Base-by-base conservation (phyloP, 208 protist species). In the Crithidia bombi region DNA sequence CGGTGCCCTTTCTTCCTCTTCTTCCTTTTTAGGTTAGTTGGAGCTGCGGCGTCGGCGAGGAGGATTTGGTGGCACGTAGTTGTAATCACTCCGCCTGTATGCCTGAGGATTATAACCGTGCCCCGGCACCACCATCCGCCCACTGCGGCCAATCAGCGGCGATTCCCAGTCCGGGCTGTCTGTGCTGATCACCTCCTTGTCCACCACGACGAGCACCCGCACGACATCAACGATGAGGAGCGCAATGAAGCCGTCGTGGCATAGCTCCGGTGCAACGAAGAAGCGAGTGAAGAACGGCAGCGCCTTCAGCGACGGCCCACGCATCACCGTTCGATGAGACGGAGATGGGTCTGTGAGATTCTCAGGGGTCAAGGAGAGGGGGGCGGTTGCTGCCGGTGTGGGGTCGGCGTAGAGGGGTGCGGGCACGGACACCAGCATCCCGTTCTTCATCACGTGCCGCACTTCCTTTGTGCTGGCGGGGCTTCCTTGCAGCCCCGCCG, bases 251-350 rank as follows among this genome's bases (percentile, higher is more conserved):
- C 82, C 82, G 43, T 69, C 47, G 7, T 59, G 65, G 51, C 84
- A 90, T 47, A 94, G 69, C 70, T 94, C 83, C 25, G 89, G 89
- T 23, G 78, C 78, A 32, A 94, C 71, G 30, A 92, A 92, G 65
- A 86, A 94, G 33, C 86, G 89, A 36, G 82, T 87, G 51, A 58
- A 71, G 72, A 71, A 75, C 12, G 72, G 70, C 25, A 72, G 67
- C 49, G 76, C 65, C 58, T 36, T 69, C 55, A 67, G 76, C 38
- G 46, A 25, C 0, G 61, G 56, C 6, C 11, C 52, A 3, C 28
- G 46, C 65, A 51, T 70, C 19, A 49, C 65, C 14, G 63, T 58
- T 3, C 39, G 59, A 38, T 28, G 41, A 25, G 41, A 51, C 25
- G 26, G 5, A 6, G 47, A 30, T 7, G 36, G 47, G n/a, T 30